These are phyloP conservation scores for Acanthamoeba healyi DNA, from an alignment of 208 protist genomes.

Conservation along the genomic window DNA sequence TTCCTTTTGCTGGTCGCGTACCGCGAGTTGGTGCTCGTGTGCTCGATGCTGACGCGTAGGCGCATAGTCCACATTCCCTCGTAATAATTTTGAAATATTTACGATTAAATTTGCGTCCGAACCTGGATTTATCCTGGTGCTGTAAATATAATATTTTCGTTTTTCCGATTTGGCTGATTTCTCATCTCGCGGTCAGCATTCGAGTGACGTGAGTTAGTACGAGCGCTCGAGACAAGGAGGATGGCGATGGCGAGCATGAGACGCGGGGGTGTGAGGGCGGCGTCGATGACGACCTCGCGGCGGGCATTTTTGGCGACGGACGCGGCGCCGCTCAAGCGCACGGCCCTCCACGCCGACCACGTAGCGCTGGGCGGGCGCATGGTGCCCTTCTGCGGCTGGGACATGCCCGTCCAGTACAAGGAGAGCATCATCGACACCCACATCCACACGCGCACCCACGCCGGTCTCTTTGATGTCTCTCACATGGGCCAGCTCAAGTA, in stretches of 20 bases:
- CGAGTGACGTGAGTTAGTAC: too few species aligned
- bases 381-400: conserved; percentile 96
- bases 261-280: neutral
- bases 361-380: conserved; percentile 94
- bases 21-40: neutral
- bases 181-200: neutral
- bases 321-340: conserved; percentile 70
- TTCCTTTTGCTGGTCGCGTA: neutral
- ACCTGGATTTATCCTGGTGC: too few species aligned
- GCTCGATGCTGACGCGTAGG: too few species aligned
- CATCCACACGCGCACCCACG: conserved; percentile 92
- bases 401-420: conserved; percentile 97
- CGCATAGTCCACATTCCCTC: too few species aligned
- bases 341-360: conserved; percentile 82
- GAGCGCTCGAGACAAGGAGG: neutral
- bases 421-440: conserved; percentile 93
- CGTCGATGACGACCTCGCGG: neutral
- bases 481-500: conserved; percentile 96
- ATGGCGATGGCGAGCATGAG: conserved; percentile 10
- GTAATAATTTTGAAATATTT: too few species aligned
- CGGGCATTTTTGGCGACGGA: neutral
- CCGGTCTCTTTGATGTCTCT: conserved; percentile 97
- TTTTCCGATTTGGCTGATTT: too few species aligned
- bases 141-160: too few species aligned
- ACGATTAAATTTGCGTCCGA: too few species aligned